Conservation (phyloP, 2,329 filamentous ascomycete species). For the Tothia fuscella region DNA sequence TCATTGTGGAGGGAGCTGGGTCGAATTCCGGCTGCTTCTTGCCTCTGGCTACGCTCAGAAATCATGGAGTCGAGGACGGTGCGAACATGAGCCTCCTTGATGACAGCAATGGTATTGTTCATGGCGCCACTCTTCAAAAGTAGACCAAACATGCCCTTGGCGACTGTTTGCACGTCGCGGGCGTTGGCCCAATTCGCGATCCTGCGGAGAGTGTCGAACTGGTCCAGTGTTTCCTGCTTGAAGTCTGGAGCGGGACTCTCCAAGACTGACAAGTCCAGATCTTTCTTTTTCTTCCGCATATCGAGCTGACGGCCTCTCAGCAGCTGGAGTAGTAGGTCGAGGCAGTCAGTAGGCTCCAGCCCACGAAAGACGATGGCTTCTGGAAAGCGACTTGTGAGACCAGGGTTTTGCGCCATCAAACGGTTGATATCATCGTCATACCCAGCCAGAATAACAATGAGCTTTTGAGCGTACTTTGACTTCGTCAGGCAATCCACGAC, state of each 20-base stretch:
- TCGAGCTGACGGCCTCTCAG: slow-evolving; percentile 16
- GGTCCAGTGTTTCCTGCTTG: slow-evolving; percentile 14
- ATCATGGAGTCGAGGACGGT: slow-evolving; percentile 21
- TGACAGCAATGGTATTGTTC: slow-evolving; percentile 11
- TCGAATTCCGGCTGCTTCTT: not conserved
- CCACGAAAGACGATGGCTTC: slow-evolving; percentile 46
- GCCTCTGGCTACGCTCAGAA: slow-evolving; percentile 19
- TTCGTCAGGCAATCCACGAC: slow-evolving; percentile 44
- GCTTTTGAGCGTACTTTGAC: slow-evolving; percentile 43
- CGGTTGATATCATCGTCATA: slow-evolving; percentile 55
- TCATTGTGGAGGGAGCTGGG: slow-evolving; percentile 10
- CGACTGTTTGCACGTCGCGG: slow-evolving; percentile 47
- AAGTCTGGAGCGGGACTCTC: slow-evolving; percentile 15
- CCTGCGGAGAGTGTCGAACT: slow-evolving; percentile 30
- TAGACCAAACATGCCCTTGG: slow-evolving; percentile 36
- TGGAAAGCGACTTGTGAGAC: slow-evolving; percentile 53
- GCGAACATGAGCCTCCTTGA: slow-evolving; percentile 19
- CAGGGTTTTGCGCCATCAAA: slow-evolving; percentile 49
- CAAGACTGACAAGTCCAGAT: slow-evolving; percentile 20
- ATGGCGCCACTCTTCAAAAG: slow-evolving; percentile 19
- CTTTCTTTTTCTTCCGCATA: slow-evolving; percentile 13
- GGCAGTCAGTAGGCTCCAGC: slow-evolving; percentile 20
- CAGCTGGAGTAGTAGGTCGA: slow-evolving; percentile 27
- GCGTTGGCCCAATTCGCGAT: slow-evolving; percentile 50
- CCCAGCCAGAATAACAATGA: slow-evolving; percentile 58